phyloP scores from a whole-genome alignment of 2,329 filamentous ascomycete species.

The Zymoseptoria pseudotritici region DNA sequence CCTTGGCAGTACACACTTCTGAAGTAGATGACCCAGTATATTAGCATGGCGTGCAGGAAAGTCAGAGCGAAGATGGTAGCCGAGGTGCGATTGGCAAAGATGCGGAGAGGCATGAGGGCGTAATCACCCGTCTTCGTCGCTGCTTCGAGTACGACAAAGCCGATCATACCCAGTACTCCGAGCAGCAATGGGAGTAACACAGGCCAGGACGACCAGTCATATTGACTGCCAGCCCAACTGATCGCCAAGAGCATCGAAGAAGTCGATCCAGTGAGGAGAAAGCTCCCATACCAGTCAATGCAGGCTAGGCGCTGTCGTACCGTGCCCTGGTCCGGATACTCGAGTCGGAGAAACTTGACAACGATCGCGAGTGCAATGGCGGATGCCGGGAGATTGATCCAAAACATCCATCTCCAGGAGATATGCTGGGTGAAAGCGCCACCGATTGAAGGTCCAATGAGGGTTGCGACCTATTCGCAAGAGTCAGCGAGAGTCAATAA shows the following conservation, averaged over 20 bases:
- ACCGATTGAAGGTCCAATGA: constrained; percentile 58
- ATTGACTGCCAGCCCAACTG: constrained; percentile 4
- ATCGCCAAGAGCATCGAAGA: constrained; percentile 2
- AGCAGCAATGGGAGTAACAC: constrained; percentile 66
- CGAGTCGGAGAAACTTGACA: constrained; percentile 34
- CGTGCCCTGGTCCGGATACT: constrained; percentile 4
- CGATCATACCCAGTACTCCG: constrained; percentile 49
- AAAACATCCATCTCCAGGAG: constrained; percentile 52
- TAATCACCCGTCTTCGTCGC: constrained; percentile 55
- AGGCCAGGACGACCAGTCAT: constrained; percentile 6
- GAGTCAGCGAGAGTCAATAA: not conserved
- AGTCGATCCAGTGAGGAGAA: constrained; percentile 64
- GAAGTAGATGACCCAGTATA: constrained; percentile 80
- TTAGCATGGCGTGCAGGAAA: constrained; percentile 62
- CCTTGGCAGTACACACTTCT: constrained; percentile 43
- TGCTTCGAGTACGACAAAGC: constrained; percentile 55
- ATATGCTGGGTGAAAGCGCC: constrained; percentile 57
- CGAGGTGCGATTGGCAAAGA: constrained; percentile 61
- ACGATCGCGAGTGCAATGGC: not conserved
- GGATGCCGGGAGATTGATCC: constrained; percentile 42
- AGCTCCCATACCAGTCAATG: constrained; percentile 56
- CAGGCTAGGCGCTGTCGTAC: constrained; percentile 25
- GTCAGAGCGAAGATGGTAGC: constrained; percentile 56
- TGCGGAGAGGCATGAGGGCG: constrained; percentile 63
- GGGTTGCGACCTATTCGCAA: constrained; percentile 5